Base-by-base conservation (phyloP, 2,329 filamentous ascomycete genomes). In the Epichloe brachyelytri region DNA sequence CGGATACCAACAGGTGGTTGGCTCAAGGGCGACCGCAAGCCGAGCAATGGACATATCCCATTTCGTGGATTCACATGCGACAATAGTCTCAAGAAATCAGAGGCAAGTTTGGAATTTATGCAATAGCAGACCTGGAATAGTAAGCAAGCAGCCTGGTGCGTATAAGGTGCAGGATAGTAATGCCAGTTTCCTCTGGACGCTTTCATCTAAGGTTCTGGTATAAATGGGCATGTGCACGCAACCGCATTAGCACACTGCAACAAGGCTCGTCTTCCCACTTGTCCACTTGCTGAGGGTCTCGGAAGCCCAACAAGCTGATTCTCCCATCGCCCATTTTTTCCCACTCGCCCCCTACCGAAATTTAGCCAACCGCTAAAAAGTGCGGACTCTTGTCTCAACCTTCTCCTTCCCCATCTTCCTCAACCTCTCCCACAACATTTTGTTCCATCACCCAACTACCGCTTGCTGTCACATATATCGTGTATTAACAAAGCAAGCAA, bases 291-390 rank as follows among this genome's bases (percentile, higher is more conserved):
- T 20, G 17, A 17, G 46, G 22, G 14, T 22, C 20, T 30, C 20
- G 53, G 55, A 54, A 56, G 60, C 62, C 58, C 62, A 65, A 65
- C 62, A 65, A 63, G 56, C 56, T 48, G 48, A 51, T 52, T 56
- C 58, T 55, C 54, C 60, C 55, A 57, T 60, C 61, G 22, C 60
- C 63, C 61, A 63, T 66, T 66, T 63, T 63, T 54, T 50, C 49
- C 47, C 36, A 33, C 51, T 60, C 58, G 59, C 59, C 60, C 60
- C 66, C 67, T 66, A 67, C 65, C 66, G 65, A 62, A 67, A 65
- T 66, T 67, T 64, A 63, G 60, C 57, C 61, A 66, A 64, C 60
- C 63, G 60, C 63, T 63, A 63, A 64, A 58, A 58, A 54, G 53
- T 58, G 62, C 65, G 58, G 59, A 59, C 58, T 58, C 58, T 56